These are phyloP conservation scores for Dendrocalamus sinicus DNA, from an alignment of 176 grass and related monocot genomes.

Conservation along the genomic window DNA sequence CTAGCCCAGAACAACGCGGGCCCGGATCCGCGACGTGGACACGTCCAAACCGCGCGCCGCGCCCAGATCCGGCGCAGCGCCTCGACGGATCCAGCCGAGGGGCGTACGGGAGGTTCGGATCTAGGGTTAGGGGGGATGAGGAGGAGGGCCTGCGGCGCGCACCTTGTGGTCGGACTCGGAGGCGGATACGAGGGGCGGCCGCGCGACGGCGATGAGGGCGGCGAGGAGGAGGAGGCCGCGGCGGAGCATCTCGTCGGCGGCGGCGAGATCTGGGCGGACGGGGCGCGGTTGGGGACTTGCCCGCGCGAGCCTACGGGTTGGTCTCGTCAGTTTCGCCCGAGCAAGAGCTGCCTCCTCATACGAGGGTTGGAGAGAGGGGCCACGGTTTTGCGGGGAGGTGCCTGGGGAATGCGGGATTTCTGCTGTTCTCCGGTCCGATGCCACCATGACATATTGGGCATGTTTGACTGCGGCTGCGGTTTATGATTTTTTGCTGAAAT, in stretches of 20 bases:
- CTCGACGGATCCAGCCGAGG: conserved; percentile 34
- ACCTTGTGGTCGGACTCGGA: conserved; percentile 92
- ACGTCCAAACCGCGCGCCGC: background rate
- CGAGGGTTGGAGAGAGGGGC: background rate
- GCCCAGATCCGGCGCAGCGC: conserved; percentile 26
- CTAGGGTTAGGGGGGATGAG: conserved; percentile 6
- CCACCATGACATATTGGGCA: too few relatives aligned
- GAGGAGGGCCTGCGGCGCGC: background rate
- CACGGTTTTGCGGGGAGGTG: conserved; percentile 14
- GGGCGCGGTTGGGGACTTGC: background rate
- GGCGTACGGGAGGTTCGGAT: conserved; percentile 14
- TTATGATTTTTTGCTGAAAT: too few relatives aligned
- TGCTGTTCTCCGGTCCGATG: background rate
- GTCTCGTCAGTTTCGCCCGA: conserved; percentile 43
- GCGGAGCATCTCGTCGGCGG: conserved; percentile 55
- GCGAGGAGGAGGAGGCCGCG: conserved; percentile 25
- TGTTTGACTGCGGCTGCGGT: too few relatives aligned
- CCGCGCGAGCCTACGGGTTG: conserved; percentile 30
- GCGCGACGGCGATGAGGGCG: conserved; percentile 25
- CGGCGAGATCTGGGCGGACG: conserved; percentile 45
- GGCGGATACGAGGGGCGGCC: conserved; percentile 45
- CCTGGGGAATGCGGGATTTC: background rate
- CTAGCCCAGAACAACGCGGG: background rate
- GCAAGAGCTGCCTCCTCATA: conserved; percentile 45
- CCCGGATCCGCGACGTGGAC: background rate